Evolutionary conservation across 1,284 basidiomycete genomes (phyloP).

Genomic region (Cerioporus squamosus): DNA sequence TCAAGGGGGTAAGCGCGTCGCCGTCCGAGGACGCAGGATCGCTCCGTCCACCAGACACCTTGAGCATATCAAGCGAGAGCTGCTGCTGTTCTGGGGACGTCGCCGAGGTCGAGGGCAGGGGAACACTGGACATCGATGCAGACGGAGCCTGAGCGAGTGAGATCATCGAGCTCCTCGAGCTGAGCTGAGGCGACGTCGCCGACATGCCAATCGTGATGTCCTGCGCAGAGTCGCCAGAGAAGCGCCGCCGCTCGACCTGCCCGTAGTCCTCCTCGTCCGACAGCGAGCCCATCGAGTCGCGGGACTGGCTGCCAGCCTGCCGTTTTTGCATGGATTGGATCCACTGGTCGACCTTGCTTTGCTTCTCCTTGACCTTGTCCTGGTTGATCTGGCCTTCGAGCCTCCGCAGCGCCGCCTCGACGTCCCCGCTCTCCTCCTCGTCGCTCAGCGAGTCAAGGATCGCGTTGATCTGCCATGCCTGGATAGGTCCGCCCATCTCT

Average conservation of each 20-base stretch:
- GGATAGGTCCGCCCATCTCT: constrained; percentile 59
- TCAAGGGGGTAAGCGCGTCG: constrained; percentile 32
- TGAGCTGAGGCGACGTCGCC: constrained; percentile 13
- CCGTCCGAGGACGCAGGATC: constrained; percentile 25
- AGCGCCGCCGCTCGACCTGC: constrained; percentile 25
- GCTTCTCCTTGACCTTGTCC: constrained; percentile 68
- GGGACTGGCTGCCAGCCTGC: constrained; percentile 51
- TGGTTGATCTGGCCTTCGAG: constrained; percentile 86
- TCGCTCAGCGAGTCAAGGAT: constrained; percentile 78
- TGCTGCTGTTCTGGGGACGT: constrained; percentile 15
- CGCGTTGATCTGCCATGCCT: constrained; percentile 82
- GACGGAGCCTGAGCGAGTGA: constrained; percentile 12
- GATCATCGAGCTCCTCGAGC: constrained; percentile 20
- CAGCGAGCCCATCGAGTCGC: constrained; percentile 37
- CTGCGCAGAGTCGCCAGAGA: constrained; percentile 20
- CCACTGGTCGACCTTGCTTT: constrained; percentile 81
- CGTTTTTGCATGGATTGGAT: constrained; percentile 73
- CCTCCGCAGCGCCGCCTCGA: constrained; percentile 76
- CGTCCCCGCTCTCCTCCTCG: constrained; percentile 75
- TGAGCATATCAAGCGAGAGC: constrained; percentile 16
- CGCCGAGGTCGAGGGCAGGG: constrained; percentile 1
- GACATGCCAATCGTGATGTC: constrained; percentile 18
- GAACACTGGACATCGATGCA: not conserved
- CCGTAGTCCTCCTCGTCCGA: constrained; percentile 38
- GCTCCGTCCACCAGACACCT: constrained; percentile 8